A percentile compares a stretch with the other conserved stretches of the same genome.
Conservation (phyloP, 2,329 filamentous ascomycete genomes). For the Plenodomus biglobosus region DNA sequence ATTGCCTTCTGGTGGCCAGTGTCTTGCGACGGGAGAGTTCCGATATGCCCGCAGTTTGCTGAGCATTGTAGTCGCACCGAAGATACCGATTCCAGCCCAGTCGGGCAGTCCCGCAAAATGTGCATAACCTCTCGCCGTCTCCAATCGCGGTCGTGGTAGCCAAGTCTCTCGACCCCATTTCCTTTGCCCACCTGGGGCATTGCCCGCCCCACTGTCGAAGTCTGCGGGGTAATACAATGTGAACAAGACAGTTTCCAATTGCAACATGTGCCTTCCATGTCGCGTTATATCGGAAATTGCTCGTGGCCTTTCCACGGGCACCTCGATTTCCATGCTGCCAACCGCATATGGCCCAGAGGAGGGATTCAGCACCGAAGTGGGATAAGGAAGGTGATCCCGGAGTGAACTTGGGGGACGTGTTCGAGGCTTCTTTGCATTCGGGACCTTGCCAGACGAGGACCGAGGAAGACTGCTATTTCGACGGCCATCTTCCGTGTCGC, state of each 20-base stretch:
- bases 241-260: constrained; percentile 63
- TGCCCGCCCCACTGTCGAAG: constrained; percentile 44
- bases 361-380: constrained; percentile 50
- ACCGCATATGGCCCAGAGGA: constrained; percentile 57
- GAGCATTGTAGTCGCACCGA: constrained; percentile 61
- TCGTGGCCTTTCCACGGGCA: constrained; percentile 52
- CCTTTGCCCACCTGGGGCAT: constrained; percentile 45
- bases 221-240: constrained; percentile 66
- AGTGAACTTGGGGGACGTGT: constrained; percentile 50
- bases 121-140: constrained; percentile 63
- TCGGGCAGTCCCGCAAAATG: constrained; percentile 59
- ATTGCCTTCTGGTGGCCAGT: constrained; percentile 54
- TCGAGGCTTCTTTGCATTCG: constrained; percentile 52
- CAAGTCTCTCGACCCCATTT: constrained; percentile 60
- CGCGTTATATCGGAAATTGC: constrained; percentile 56
- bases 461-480: constrained; percentile 20
- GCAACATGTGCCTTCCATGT: constrained; percentile 51
- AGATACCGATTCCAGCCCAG: constrained; percentile 53
- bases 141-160: constrained; percentile 60
- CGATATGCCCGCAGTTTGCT: constrained; percentile 66
- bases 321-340: constrained; percentile 57
- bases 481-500: constrained; percentile 18
- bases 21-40: constrained; percentile 60
- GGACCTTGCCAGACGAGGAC: constrained; percentile 35
- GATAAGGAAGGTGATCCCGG: constrained; percentile 52